phyloP scores from a whole-genome alignment of 1,284 basidiomycete genomes.

The Microbotryomycetes sp. region DNA sequence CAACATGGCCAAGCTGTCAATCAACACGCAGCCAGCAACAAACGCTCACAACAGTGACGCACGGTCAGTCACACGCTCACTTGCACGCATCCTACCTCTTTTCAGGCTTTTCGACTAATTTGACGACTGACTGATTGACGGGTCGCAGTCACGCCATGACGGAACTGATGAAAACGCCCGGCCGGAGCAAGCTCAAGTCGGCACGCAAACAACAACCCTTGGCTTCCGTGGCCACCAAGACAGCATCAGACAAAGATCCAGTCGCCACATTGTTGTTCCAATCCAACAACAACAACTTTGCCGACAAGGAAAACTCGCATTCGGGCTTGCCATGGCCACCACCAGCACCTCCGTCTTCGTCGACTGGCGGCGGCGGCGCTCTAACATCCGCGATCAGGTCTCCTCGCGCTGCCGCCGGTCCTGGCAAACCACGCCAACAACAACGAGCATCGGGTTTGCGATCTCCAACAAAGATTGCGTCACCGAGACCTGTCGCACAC shows the following conservation, averaged over 20 bases:
- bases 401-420: too few species aligned
- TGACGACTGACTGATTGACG: not conserved
- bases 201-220: not conserved
- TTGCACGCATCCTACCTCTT: not conserved
- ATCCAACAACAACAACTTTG: not conserved
- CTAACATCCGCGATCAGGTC: not conserved
- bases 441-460: not conserved
- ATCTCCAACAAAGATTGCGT: not conserved
- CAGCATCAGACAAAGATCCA: slow-evolving; percentile 18
- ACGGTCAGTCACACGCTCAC: not conserved
- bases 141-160: slow-evolving; percentile 18
- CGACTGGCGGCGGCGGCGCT: too few species aligned
- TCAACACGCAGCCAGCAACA: not conserved
- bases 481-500: not conserved
- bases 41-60: not conserved
- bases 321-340: slow-evolving; percentile 4
- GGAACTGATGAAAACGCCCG: slow-evolving; percentile 32
- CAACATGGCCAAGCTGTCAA: not conserved
- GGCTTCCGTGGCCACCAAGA: not conserved
- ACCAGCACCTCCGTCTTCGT: too few species aligned
- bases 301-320: not conserved
- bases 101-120: too few species aligned
- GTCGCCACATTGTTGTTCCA: slow-evolving; percentile 30
- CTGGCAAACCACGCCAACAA: not conserved
- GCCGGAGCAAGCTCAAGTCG: slow-evolving; percentile 19